A percentile compares a stretch with the other conserved stretches of the same genome.
Conservation (phyloP, 306 rosid genomes). For the Rubus idaeus region DNA sequence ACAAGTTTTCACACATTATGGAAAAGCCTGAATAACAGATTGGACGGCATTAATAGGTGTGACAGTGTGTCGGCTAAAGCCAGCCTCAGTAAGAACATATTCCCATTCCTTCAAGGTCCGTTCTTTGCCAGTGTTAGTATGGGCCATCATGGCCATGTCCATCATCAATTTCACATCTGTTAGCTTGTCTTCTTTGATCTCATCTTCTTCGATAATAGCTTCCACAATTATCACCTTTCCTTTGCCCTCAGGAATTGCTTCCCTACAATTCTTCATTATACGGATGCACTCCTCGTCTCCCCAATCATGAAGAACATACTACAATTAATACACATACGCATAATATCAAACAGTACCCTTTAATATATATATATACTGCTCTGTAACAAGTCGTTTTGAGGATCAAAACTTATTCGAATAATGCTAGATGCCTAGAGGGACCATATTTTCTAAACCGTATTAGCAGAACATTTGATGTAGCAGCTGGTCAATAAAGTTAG, state of each 20-base stretch:
- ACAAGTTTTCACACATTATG: neutral
- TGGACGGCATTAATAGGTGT: constrained; percentile 6
- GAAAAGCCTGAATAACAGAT: constrained; percentile 16
- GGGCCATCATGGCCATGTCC: constrained; percentile 22
- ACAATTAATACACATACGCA: neutral
- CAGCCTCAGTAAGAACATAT: constrained; percentile 9
- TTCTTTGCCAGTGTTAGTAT: constrained; percentile 18
- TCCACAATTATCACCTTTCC: constrained; percentile 64
- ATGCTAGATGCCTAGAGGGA: neutral
- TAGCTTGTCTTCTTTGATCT: neutral
- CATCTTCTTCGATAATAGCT: constrained; percentile 34
- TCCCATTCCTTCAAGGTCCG: constrained; percentile 19
- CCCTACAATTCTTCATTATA: constrained; percentile 53
- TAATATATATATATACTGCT: too few species aligned
- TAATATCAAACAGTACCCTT: neutral
- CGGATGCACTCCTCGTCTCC: constrained; percentile 55
- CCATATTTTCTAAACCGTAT: neutral
- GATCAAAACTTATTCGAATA: neutral
- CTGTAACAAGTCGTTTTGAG: too few species aligned
- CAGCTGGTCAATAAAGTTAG: neutral
- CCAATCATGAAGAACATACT: constrained; percentile 69
- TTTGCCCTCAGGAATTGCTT: constrained; percentile 43
- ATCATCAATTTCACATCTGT: constrained; percentile 4
- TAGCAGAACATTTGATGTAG: neutral
- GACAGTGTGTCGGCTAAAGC: constrained; percentile 18